Evolutionary conservation across 2,329 filamentous ascomycete species (phyloP), one percentile per base, ranked within the genome.

Genomic region (Fusarium annulatum): DNA sequence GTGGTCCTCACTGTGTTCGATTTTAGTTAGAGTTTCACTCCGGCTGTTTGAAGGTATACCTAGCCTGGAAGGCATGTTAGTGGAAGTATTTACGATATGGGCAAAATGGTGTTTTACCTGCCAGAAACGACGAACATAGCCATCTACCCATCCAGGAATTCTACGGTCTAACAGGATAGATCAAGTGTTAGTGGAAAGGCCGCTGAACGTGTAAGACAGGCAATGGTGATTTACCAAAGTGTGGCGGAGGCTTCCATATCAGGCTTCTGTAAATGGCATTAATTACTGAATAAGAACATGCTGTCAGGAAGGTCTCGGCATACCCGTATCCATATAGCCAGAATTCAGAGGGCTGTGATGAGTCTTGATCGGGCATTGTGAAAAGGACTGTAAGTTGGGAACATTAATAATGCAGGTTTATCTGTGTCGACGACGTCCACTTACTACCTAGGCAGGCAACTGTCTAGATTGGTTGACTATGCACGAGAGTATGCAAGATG

Each of bases 271-370:
- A 49, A 58, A 53, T 23, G 15, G 26, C 45, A 59, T 74, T 48
- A 72, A 38, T 55, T 58, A 23, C 26, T 34, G 61, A 28, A 55
- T 33, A 57, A 59, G 76, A 67, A 67, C 49, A 30, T 56, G 51
- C 60, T 33, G 42, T 21, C 33, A 61, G 43, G 67, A 26, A 49
- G 33, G 23, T 26, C 30, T 45, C 42, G 55, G 57, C 87, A 75
- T 86, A 97, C 96, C 96, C 96, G 80, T 98, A 99, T 71, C 96
- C 96, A 83, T 97, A 98, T 51, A 99, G 87, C 96, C 96, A 99
- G 78, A 98, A 95, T 80, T 97, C 94, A 41, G 89, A 58, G 11
- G 67, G 34, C 28, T 62, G 86, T 49, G 79, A 68, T 12, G 77
- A 73, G 33, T 79, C 76, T 59, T 79, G 78, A 61, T 71, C 66